Conservation (phyloP, 257 asterid genomes). For the Nicotiana undulata region DNA sequence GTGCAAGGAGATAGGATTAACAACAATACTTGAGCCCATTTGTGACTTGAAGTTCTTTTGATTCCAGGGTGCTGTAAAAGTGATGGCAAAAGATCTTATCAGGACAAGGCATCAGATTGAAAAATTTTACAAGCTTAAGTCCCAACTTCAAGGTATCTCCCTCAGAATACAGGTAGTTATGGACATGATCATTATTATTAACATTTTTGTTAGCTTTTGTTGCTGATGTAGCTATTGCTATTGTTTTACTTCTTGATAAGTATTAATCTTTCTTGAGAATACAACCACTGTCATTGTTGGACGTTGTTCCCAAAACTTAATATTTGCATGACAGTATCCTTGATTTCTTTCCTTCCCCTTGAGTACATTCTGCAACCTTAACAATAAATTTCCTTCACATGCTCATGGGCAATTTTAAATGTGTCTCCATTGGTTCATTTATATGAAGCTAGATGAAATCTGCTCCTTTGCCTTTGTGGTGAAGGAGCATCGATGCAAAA, state of each 20-base stretch:
- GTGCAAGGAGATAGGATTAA: not conserved
- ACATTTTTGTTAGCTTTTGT: not conserved
- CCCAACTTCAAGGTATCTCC: slow-evolving; percentile 97
- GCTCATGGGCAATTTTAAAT: not conserved
- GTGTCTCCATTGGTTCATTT: not conserved
- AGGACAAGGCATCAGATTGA: slow-evolving; percentile 95
- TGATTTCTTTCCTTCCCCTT: not conserved
- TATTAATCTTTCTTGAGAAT: not conserved
- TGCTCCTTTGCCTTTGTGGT: not conserved
- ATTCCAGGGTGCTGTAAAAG: slow-evolving; percentile 95
- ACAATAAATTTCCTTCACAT: not conserved
- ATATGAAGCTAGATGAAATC: not conserved
- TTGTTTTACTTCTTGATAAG: not conserved
- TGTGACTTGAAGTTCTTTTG: slow-evolving; percentile 23
- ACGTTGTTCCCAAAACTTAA: not conserved
- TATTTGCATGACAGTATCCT: not conserved
- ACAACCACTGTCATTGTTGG: not conserved
- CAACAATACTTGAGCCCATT: slow-evolving; percentile 1
- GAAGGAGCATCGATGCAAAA: not conserved
- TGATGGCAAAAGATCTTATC: slow-evolving; percentile 98
- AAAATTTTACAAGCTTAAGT: slow-evolving; percentile 91
- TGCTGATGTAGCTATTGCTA: not conserved
- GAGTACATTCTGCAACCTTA: not conserved
- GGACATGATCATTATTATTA: not conserved
- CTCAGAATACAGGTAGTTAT: slow-evolving; percentile 83